Percentiles rank a stretch among this genome's conserved stretches.
Conservation (phyloP, 257 asterid genomes). For the Solanum arcanum region DNA sequence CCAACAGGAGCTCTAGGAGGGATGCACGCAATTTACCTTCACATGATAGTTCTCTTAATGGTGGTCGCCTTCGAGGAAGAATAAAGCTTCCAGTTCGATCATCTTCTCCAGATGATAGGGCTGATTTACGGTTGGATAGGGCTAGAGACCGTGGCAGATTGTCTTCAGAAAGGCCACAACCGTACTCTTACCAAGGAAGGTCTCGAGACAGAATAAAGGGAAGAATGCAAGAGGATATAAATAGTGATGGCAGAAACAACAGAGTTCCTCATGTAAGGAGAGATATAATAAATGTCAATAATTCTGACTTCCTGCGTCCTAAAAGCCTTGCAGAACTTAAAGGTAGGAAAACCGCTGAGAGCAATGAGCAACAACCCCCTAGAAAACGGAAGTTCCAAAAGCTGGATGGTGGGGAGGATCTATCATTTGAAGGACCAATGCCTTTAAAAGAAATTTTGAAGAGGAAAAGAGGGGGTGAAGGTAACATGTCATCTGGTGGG, state of each 20-base stretch:
- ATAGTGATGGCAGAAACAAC: slow-evolving; percentile 23
- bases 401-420: neutral
- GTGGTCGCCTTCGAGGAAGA: slow-evolving; percentile 77
- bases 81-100: slow-evolving; percentile 52
- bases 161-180: slow-evolving; percentile 29
- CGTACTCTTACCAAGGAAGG: slow-evolving; percentile 38
- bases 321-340: slow-evolving; percentile 72
- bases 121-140: slow-evolving; percentile 17
- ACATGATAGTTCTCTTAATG: slow-evolving; percentile 23
- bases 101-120: slow-evolving; percentile 23
- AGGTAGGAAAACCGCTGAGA: slow-evolving; percentile 30
- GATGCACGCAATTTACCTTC: slow-evolving; percentile 19
- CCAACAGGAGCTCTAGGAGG: slow-evolving; percentile 26
- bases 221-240: slow-evolving; percentile 34
- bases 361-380: slow-evolving; percentile 25
- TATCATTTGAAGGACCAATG: slow-evolving; percentile 86
- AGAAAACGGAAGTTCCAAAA: slow-evolving; percentile 7
- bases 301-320: slow-evolving; percentile 44
- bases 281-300: slow-evolving; percentile 22
- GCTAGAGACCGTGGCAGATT: slow-evolving; percentile 26
- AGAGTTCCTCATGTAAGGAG: slow-evolving; percentile 37
- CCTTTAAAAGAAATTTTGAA: slow-evolving; percentile 74
- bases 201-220: slow-evolving; percentile 49
- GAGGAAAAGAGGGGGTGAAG: slow-evolving; percentile 44
- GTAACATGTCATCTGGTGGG: neutral